Conservation (phyloP, 495 filamentous ascomycete species). For the Collariella sp. region DNA sequence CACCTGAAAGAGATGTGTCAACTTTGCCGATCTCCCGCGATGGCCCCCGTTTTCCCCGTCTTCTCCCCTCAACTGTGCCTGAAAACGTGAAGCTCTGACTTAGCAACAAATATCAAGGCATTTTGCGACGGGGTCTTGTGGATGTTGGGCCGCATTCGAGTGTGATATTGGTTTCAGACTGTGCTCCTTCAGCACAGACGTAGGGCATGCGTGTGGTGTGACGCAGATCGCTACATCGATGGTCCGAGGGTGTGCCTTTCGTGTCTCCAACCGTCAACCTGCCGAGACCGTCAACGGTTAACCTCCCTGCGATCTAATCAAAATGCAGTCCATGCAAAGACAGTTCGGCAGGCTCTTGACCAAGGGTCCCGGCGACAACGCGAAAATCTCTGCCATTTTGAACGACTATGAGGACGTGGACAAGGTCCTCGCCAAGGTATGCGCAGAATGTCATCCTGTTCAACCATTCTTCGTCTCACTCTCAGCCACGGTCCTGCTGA, state of each 20-base stretch:
- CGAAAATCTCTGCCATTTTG: constrained; percentile 64
- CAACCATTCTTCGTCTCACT: neutral
- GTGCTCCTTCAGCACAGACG: too few relatives aligned
- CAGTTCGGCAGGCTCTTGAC: constrained; percentile 65
- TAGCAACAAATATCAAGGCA: too few relatives aligned
- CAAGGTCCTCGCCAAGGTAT: constrained; percentile 63
- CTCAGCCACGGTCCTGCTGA: constrained; percentile 8
- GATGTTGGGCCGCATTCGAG: too few relatives aligned
- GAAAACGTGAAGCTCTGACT: neutral
- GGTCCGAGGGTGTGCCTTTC: neutral
- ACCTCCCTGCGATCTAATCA: constrained; percentile 10
- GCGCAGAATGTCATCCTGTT: constrained; percentile 5
- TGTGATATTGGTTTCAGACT: too few relatives aligned
- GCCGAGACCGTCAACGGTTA: neutral
- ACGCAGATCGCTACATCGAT: neutral
- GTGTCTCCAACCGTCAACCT: neutral
- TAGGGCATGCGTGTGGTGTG: neutral
- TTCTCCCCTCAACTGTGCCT: neutral
- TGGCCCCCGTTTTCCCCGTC: neutral
- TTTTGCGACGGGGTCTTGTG: too few relatives aligned
- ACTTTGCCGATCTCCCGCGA: too few relatives aligned
- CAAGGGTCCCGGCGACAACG: constrained; percentile 63
- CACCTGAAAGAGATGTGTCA: too few relatives aligned
- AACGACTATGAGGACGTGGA: constrained; percentile 82
- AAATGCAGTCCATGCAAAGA: constrained; percentile 74